These are phyloP conservation scores for Diaporthe caulivora DNA, from an alignment of 2,329 filamentous ascomycete genomes.

Conservation along the genomic window DNA sequence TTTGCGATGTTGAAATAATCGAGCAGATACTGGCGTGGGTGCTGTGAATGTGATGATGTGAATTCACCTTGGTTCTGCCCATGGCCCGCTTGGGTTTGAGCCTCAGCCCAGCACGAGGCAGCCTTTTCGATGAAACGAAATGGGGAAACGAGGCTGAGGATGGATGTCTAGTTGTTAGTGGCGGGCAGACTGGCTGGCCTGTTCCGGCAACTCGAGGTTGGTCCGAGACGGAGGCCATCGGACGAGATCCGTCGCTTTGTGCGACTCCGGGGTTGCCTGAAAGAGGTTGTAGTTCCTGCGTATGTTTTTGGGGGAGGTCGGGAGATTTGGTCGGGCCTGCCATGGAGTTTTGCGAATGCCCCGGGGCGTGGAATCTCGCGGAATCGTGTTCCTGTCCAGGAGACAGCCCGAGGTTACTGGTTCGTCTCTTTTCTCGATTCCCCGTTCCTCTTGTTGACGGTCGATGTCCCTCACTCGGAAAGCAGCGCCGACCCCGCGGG, in stretches of 20 bases:
- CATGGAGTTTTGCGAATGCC: not conserved
- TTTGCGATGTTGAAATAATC: rapidly evolving
- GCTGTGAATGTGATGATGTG: not conserved
- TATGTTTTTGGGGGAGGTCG: not conserved
- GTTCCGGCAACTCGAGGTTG: not conserved
- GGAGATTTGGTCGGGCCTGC: not conserved
- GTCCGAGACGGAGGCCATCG: not conserved
- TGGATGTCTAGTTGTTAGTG: too few species aligned
- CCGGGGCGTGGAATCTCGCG: not conserved
- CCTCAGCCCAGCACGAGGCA: not conserved
- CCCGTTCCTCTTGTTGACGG: not conserved
- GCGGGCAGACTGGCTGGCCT: not conserved
- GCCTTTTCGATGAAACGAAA: not conserved
- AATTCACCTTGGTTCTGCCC: not conserved
- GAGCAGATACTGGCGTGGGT: not conserved
- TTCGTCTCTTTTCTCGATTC: not conserved
- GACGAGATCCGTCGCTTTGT: not conserved
- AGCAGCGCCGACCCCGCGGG: not conserved
- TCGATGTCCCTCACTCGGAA: not conserved
- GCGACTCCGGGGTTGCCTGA: not conserved
- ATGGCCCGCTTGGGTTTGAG: not conserved
- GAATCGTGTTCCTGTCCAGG: not conserved
- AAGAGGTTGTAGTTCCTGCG: not conserved
- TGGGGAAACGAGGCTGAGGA: not conserved
- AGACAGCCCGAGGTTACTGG: not conserved